Conservation (phyloP, 2,329 filamentous ascomycete species). For the Cladophialophora bantiana region DNA sequence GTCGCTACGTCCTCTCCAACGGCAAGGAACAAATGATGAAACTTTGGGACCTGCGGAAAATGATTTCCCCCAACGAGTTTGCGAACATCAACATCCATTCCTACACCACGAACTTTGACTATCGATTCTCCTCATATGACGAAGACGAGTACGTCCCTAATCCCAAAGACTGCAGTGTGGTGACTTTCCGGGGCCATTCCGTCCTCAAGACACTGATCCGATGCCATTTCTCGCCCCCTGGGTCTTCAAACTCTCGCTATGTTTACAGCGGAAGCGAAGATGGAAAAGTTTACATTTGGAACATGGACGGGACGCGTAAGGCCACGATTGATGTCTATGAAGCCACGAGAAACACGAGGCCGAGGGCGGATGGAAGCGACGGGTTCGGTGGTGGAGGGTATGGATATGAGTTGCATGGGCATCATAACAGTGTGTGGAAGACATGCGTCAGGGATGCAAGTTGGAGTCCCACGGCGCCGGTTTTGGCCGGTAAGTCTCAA, state of each 20-base stretch:
- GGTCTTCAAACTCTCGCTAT: slow-evolving; percentile 85
- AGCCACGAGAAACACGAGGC: slow-evolving; percentile 70
- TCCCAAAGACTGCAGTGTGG: slow-evolving; percentile 85
- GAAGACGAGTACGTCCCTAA: slow-evolving; percentile 67
- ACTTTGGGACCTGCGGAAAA: slow-evolving; percentile 92
- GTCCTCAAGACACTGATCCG: slow-evolving; percentile 90
- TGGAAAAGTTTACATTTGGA: slow-evolving; percentile 89
- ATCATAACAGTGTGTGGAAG: slow-evolving; percentile 62
- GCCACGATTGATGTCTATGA: slow-evolving; percentile 77
- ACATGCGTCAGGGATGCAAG: slow-evolving; percentile 86
- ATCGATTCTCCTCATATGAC: slow-evolving; percentile 62
- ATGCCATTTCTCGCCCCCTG: slow-evolving; percentile 91
- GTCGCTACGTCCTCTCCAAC: slow-evolving; percentile 89
- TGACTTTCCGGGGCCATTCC: slow-evolving; percentile 89
- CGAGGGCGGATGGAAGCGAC: slow-evolving; percentile 45
- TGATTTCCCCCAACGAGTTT: slow-evolving; percentile 72
- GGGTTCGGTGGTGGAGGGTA: slow-evolving; percentile 62
- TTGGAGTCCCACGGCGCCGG: slow-evolving; percentile 85
- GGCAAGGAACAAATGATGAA: slow-evolving; percentile 98
- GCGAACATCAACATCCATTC: slow-evolving; percentile 57
- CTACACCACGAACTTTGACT: slow-evolving; percentile 69
- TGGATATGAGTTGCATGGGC: slow-evolving; percentile 57
- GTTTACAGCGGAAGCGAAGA: slow-evolving; percentile 92
- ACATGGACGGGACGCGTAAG: slow-evolving; percentile 85
- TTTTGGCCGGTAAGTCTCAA: slow-evolving; percentile 68